phyloP scores from a whole-genome alignment of 2,329 filamentous ascomycete species.

The Colletotrichum falcatum region DNA sequence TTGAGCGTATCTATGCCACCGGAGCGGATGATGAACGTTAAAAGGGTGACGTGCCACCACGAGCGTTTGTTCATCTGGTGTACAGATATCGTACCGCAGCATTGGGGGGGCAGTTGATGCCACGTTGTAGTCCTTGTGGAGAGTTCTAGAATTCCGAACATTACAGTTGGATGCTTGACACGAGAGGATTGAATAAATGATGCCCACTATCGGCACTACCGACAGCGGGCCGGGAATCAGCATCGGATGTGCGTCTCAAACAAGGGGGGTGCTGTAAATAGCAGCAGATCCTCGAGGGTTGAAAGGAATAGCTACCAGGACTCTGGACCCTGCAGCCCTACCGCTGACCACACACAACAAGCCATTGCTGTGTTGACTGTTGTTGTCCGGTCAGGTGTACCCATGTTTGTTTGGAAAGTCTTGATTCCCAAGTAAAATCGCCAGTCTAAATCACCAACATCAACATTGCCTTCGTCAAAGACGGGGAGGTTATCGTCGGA shows the following conservation, averaged over 20 bases:
- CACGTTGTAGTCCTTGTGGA: background rate
- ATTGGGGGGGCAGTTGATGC: too few species aligned
- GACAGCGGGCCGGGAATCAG: constrained; percentile 8
- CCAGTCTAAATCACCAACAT: background rate
- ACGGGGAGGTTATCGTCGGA: background rate
- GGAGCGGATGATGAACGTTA: too few species aligned
- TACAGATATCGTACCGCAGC: background rate
- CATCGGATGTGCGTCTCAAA: constrained; percentile 4
- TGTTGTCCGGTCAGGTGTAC: background rate
- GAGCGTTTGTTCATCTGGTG: background rate
- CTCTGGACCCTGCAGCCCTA: constrained; percentile 5
- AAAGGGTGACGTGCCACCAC: background rate
- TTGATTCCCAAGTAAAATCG: too few species aligned
- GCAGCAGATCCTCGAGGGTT: background rate
- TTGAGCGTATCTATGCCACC: background rate
- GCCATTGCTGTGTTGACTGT: too few species aligned
- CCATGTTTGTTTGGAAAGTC: too few species aligned
- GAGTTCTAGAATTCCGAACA: too few species aligned
- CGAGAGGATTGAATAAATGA: background rate
- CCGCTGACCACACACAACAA: background rate
- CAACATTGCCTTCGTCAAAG: background rate
- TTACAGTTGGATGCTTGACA: background rate
- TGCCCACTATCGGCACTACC: background rate
- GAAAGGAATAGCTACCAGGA: background rate
- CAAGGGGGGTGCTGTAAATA: constrained; percentile 20